phyloP scores from a whole-genome alignment of 495 filamentous ascomycete genomes.

The Annulohypoxylon stygium region DNA sequence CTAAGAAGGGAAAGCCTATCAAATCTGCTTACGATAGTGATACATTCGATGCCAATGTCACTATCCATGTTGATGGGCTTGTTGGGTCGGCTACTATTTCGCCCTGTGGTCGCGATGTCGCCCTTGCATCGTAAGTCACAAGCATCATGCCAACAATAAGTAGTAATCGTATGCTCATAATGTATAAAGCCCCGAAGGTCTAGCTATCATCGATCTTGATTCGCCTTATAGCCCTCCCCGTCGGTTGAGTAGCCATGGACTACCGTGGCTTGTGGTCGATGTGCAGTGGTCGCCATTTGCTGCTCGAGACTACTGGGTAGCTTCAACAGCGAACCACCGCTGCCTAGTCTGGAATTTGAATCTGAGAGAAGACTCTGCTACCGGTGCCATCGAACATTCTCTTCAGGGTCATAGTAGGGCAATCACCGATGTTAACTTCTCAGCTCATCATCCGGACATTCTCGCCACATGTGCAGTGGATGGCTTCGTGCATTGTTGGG shows the following conservation, averaged over 20 bases:
- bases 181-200: slow-evolving; percentile 72
- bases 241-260: slow-evolving; percentile 82
- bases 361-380: slow-evolving; percentile 76
- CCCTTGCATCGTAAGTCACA: slow-evolving; percentile 80
- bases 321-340: slow-evolving; percentile 93
- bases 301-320: slow-evolving; percentile 90
- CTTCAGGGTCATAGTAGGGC: slow-evolving; percentile 89
- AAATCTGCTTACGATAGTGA: slow-evolving; percentile 85
- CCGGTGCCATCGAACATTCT: slow-evolving; percentile 84
- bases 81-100: slow-evolving; percentile 81
- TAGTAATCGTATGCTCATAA: slow-evolving; percentile 20
- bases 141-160: background rate
- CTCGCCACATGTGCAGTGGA: slow-evolving; percentile 93
- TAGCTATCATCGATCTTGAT: slow-evolving; percentile 95
- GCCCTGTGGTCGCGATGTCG: slow-evolving; percentile 91
- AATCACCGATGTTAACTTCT: slow-evolving; percentile 98
- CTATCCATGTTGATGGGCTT: slow-evolving; percentile 80
- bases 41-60: slow-evolving; percentile 87
- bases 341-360: slow-evolving; percentile 95
- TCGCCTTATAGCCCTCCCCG: slow-evolving; percentile 90
- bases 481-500: slow-evolving; percentile 95
- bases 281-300: slow-evolving; percentile 98
- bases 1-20: slow-evolving; percentile 63
- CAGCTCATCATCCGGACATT: slow-evolving; percentile 88
- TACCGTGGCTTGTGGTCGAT: slow-evolving; percentile 97